Conservation (phyloP, 2,329 filamentous ascomycete genomes). For the Fusarium abutilonis region DNA sequence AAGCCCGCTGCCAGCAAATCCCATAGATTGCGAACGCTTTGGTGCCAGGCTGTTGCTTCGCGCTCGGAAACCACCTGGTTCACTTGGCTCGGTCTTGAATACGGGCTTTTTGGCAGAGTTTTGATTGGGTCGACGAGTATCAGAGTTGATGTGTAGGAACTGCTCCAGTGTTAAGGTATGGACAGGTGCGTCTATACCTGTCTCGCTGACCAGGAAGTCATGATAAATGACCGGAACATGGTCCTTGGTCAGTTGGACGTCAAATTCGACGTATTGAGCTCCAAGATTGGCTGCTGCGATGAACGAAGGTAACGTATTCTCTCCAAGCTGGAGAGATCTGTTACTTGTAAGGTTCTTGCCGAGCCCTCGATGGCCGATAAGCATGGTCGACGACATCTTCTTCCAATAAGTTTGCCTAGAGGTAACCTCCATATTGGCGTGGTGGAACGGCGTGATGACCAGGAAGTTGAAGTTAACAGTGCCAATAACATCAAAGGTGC, state of each 20-base stretch:
- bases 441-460: slow-evolving; percentile 91
- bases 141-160: slow-evolving; percentile 85
- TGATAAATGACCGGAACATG: slow-evolving; percentile 98
- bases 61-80: slow-evolving; percentile 37
- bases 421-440: slow-evolving; percentile 92
- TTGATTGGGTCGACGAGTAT: slow-evolving; percentile 49
- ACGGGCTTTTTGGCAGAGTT: slow-evolving; percentile 20
- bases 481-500: slow-evolving; percentile 88
- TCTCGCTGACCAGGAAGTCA: slow-evolving; percentile 97
- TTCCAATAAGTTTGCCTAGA: slow-evolving; percentile 97
- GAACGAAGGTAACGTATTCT: slow-evolving; percentile 96
- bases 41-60: slow-evolving; percentile 55
- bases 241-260: slow-evolving; percentile 98
- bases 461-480: slow-evolving; percentile 97
- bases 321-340: slow-evolving; percentile 90
- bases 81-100: slow-evolving; percentile 53
- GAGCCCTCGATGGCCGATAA: slow-evolving; percentile 76
- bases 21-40: slow-evolving; percentile 66
- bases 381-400: slow-evolving; percentile 87
- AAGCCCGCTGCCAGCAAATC: slow-evolving; percentile 56
- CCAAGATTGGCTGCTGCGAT: slow-evolving; percentile 95
- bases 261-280: slow-evolving; percentile 78
- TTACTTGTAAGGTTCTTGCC: slow-evolving; percentile 90
- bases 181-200: slow-evolving; percentile 94
- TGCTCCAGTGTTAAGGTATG: slow-evolving; percentile 95